Percentiles rank a stretch among this genome's conserved stretches.
These are phyloP conservation scores for Mycogone perniciosa DNA, from an alignment of 2,329 filamentous ascomycete species.

Conservation along the genomic window DNA sequence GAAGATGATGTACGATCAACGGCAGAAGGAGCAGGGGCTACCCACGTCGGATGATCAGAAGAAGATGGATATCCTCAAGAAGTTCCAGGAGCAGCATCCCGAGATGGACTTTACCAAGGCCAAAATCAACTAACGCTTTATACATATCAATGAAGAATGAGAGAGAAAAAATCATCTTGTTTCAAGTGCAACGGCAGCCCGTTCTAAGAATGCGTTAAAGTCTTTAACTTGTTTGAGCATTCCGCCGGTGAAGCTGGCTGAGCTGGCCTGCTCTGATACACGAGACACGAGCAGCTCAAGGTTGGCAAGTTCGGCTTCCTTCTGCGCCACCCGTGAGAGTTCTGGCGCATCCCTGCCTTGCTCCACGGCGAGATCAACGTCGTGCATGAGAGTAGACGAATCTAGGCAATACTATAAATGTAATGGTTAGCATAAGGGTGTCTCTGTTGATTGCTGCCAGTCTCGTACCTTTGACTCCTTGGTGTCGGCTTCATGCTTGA, in stretches of 20 bases:
- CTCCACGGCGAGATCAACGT: constrained; percentile 53
- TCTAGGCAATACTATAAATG: constrained; percentile 37
- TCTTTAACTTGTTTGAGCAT: constrained; percentile 50
- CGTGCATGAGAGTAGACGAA: constrained; percentile 53
- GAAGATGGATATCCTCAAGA: constrained; percentile 86
- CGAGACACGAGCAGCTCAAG: constrained; percentile 52
- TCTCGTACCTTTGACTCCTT: constrained; percentile 44
- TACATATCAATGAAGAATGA: background rate
- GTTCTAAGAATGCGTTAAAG: constrained; percentile 59
- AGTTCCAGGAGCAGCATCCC: constrained; percentile 77
- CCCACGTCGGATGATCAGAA: constrained; percentile 92
- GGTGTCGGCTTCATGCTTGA: constrained; percentile 50
- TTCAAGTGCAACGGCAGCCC: constrained; percentile 52
- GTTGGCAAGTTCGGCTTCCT: constrained; percentile 47
- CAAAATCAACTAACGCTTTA: constrained; percentile 47
- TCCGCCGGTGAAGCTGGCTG: constrained; percentile 42
- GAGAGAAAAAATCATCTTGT: constrained; percentile 25
- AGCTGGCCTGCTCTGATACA: constrained; percentile 48
- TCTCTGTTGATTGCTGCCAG: background rate
- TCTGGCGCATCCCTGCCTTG: constrained; percentile 44
- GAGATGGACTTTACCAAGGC: constrained; percentile 69
- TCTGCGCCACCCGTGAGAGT: constrained; percentile 39
- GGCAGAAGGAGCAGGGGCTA: constrained; percentile 87
- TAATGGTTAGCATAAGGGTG: constrained; percentile 5
- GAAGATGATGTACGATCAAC: constrained; percentile 99